phyloP scores from a whole-genome alignment of 352 stramenopile species.

The Phytophthora chlamydospora region DNA sequence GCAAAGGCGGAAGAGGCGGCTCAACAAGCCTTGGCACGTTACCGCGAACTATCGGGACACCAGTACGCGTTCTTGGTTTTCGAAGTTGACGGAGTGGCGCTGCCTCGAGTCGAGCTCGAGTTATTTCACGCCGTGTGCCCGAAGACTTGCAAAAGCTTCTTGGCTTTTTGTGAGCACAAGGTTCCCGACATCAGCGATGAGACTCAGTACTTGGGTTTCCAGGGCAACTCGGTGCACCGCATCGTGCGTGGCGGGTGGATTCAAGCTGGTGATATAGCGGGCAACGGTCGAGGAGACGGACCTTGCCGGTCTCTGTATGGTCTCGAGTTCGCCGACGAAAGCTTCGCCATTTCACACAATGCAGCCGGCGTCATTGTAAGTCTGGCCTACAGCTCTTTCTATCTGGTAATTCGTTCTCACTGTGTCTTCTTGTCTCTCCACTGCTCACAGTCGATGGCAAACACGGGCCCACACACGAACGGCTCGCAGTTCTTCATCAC shows the following conservation, averaged over 20 bases:
- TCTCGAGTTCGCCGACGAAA: constrained; percentile 71
- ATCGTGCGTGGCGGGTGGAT: constrained; percentile 76
- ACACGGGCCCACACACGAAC: constrained; percentile 95
- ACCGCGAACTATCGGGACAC: constrained; percentile 57
- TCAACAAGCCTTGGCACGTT: constrained; percentile 45
- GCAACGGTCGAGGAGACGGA: constrained; percentile 52
- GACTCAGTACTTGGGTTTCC: constrained; percentile 49
- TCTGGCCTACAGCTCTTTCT: background rate
- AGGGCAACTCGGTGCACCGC: constrained; percentile 62
- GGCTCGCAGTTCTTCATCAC: constrained; percentile 99
- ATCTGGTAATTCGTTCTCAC: constrained; percentile 1
- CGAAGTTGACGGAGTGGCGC: constrained; percentile 58
- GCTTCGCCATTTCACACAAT: constrained; percentile 73
- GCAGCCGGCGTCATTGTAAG: constrained; percentile 64
- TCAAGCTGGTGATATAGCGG: constrained; percentile 68
- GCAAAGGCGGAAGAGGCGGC: constrained; percentile 51
- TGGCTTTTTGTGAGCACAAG: constrained; percentile 65
- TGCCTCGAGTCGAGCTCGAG: constrained; percentile 75
- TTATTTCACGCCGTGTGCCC: constrained; percentile 67
- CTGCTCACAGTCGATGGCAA: constrained; percentile 94
- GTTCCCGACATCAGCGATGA: constrained; percentile 56
- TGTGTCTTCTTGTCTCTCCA: constrained; percentile 5
- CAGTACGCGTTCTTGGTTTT: constrained; percentile 70
- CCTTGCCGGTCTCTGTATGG: constrained; percentile 65
- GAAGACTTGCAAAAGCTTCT: constrained; percentile 77